Conservation (phyloP, 768 basidiomycete genomes). For the Sarcomyxa edulis region DNA sequence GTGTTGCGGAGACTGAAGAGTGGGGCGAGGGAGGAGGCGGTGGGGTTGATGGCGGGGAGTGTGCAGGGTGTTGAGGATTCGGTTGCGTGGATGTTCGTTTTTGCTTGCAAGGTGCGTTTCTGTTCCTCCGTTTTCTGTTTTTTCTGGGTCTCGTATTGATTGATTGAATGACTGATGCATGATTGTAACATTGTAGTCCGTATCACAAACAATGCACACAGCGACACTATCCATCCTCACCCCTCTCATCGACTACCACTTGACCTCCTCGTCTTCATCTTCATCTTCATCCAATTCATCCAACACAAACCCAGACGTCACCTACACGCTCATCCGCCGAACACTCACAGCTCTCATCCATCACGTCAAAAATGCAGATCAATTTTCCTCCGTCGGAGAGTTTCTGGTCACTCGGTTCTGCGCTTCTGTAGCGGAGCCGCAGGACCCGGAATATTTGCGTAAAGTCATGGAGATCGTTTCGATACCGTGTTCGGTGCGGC, state of each 20-base stretch:
- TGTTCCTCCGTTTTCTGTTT: background rate
- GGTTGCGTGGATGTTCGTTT: constrained; percentile 69
- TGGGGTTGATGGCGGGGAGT: constrained; percentile 48
- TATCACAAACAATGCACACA: constrained; percentile 79
- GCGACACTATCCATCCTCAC: constrained; percentile 57
- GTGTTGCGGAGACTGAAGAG: constrained; percentile 68
- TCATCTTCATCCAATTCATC: no score
- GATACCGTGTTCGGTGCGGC: constrained; percentile 56
- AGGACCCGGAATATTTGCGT: constrained; percentile 34
- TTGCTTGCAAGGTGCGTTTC: constrained; percentile 66
- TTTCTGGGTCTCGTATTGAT: constrained; percentile 7
- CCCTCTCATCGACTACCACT: constrained; percentile 52
- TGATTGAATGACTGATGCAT: no score
- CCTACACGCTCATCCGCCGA: constrained; percentile 60
- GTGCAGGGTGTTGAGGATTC: constrained; percentile 53
- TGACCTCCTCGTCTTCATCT: constrained; percentile 28
- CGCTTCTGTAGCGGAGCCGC: constrained; percentile 10
- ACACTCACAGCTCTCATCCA: constrained; percentile 78
- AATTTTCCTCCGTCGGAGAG: constrained; percentile 55
- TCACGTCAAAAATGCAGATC: constrained; percentile 67
- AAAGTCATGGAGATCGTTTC: constrained; percentile 53
- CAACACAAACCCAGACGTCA: constrained; percentile 29
- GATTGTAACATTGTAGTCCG: constrained; percentile 61
- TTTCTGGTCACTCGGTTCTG: constrained; percentile 39
- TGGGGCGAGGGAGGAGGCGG: constrained; percentile 48